A percentile compares a stretch with the other conserved stretches of the same genome.
Evolutionary conservation across 2,329 filamentous ascomycete genomes (phyloP).

Genomic region (Cercospora sesami): DNA sequence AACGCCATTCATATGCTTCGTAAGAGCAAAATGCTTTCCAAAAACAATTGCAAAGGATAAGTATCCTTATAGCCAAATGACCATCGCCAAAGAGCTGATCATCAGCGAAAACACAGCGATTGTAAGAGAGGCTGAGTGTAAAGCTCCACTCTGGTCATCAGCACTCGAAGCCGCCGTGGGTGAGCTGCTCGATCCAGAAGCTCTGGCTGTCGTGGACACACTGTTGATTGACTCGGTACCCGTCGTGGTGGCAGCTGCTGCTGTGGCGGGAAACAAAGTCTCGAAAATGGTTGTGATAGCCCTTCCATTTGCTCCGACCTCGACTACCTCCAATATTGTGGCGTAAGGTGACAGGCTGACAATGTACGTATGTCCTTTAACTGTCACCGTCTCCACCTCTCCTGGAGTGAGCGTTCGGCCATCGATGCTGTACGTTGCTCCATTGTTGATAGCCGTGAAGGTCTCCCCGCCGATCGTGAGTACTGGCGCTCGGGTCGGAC

Average conservation of each 20-base stretch:
- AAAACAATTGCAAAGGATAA: background rate
- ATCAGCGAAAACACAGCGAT: background rate
- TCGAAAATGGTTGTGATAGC: conserved; percentile 36
- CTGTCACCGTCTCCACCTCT: conserved; percentile 33
- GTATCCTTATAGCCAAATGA: background rate
- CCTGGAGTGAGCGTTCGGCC: conserved; percentile 44
- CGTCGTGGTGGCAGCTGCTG: conserved; percentile 30
- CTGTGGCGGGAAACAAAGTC: conserved; percentile 45
- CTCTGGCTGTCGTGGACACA: conserved; percentile 14
- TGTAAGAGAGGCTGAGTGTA: background rate
- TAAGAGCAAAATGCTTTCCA: background rate
- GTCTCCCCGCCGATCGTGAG: conserved; percentile 36
- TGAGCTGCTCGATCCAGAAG: conserved; percentile 5
- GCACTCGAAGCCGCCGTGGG: background rate
- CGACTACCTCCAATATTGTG: conserved; percentile 41
- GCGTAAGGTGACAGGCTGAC: conserved; percentile 40
- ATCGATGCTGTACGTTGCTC: conserved; percentile 42
- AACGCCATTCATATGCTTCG: background rate
- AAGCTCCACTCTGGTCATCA: background rate
- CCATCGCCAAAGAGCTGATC: background rate
- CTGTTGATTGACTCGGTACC: conserved; percentile 18
- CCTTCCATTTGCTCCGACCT: conserved; percentile 35
- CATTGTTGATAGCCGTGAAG: conserved; percentile 35
- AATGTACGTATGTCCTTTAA: conserved; percentile 34
- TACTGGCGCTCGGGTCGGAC: conserved; percentile 34